These are phyloP conservation scores for Starmerella asiatica DNA, from an alignment of 805 yeast genomes.

Conservation along the genomic window DNA sequence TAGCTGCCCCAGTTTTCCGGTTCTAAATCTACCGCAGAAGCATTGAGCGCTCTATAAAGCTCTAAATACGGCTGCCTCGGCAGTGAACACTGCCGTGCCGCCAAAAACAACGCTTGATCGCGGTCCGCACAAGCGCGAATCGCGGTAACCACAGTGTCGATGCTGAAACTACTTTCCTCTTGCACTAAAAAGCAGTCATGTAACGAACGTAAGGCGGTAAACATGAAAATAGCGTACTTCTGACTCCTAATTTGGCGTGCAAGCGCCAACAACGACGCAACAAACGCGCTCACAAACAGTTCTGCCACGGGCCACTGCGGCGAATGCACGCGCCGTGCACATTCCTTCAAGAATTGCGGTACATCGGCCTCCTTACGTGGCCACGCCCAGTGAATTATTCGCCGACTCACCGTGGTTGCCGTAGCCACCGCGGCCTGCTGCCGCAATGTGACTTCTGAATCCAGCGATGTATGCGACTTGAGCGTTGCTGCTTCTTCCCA, in stretches of 20 bases:
- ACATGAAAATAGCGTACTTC: constrained; percentile 8
- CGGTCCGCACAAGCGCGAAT: not conserved
- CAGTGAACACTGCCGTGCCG: constrained; percentile 7
- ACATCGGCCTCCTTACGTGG: not conserved
- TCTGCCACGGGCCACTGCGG: constrained; percentile 14
- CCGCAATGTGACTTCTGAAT: not conserved
- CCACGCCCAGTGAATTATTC: constrained; percentile 7
- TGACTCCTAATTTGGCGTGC: not conserved
- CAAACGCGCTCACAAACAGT: constrained; percentile 8
- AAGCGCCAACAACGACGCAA: constrained; percentile 5
- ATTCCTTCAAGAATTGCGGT: not conserved
- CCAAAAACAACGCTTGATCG: constrained; percentile 8
- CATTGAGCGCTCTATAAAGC: constrained; percentile 1
- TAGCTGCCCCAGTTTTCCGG: constrained; percentile 1
- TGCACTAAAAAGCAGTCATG: not conserved
- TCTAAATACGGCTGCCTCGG: constrained; percentile 9
- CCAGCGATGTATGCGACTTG: constrained; percentile 1
- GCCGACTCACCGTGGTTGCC: constrained; percentile 9
- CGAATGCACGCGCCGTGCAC: not conserved
- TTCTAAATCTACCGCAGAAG: not conserved
- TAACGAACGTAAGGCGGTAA: constrained; percentile 3
- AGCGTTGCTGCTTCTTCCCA: constrained; percentile 8
- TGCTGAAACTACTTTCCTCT: not conserved
- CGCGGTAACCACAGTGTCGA: not conserved
- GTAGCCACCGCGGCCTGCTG: constrained; percentile 4